Evolutionary conservation across 305 asterid genomes (phyloP), one percentile per base, ranked within the genome.

Genomic region (Rubia tinctorum): DNA sequence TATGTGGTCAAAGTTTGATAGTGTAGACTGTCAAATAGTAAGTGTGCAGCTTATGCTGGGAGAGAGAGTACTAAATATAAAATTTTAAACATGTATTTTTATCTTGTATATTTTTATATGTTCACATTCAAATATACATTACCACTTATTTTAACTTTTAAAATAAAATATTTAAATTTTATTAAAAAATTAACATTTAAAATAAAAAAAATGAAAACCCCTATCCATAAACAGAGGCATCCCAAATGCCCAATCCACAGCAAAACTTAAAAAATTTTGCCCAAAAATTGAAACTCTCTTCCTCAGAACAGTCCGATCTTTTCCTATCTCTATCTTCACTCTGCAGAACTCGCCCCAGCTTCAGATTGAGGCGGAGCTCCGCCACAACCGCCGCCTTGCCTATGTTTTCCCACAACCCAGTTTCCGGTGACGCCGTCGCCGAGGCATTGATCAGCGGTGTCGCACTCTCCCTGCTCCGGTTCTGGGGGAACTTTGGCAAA

Each of bases 401-500:
- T 18, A 79, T 85, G 89, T 79, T 83, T 67, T 73, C 73, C 22
- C 71, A 74, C 42, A 74, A 74, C 67, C 81, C 75, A 11, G 74
- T 84, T 49, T 70, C 62, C 6, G 80, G 77, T 10, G 90, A 86
- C 67, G 73, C 79, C 47, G 59, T 77, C 64, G 81, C 88, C 63
- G 45, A 81, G n/a, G 80, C 65, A 22, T 8, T 86, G 30, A 60
- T 80, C 56, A 81, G 83, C 37, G 81, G 75, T 7, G 45, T 84
- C 20, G 82, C 86, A 10, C 76, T 78, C 45, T 76, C 80, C 68
- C 1, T 76, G 39, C 87, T 86, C 73, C 78, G 82, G 44, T 56
- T 82, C 30, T 84, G 84, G 85, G 77, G 81, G 66, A 86, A 80
- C 68, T 71, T 83, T 13, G 88, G 85, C 25, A 86, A 73, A 66